Conservation (phyloP, 257 asterid species). For the Jacaranda mimosifolia region DNA sequence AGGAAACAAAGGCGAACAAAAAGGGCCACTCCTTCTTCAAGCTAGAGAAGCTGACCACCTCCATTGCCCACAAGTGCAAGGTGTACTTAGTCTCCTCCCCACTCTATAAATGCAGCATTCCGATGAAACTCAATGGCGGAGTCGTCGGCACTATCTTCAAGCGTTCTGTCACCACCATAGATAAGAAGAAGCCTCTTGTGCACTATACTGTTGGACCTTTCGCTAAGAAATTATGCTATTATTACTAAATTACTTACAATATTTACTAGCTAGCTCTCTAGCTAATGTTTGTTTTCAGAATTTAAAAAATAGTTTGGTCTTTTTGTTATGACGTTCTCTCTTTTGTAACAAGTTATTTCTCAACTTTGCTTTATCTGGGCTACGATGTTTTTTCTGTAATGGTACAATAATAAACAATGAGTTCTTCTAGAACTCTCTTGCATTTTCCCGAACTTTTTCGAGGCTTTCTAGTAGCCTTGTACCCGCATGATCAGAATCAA, state of each 20-base stretch:
- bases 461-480: too few relatives aligned
- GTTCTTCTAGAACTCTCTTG: too few relatives aligned
- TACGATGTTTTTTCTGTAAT: too few relatives aligned
- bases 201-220: constrained; percentile 45
- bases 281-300: background rate
- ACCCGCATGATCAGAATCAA: too few relatives aligned
- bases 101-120: constrained; percentile 37
- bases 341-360: background rate
- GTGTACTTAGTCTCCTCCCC: constrained; percentile 47
- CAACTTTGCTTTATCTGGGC: too few relatives aligned
- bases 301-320: too few relatives aligned
- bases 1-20: constrained; percentile 43
- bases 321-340: too few relatives aligned
- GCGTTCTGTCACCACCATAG: constrained; percentile 15
- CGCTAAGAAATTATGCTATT: constrained; percentile 42
- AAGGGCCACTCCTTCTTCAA: constrained; percentile 52
- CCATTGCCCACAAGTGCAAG: constrained; percentile 46
- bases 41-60: constrained; percentile 37
- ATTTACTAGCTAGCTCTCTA: constrained; percentile 13
- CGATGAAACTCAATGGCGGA: constrained; percentile 49
- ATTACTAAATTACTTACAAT: background rate
- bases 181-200: constrained; percentile 1
- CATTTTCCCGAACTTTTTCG: too few relatives aligned
- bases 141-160: constrained; percentile 39
- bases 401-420: background rate